Conservation (phyloP, 1,284 basidiomycete species). For the Anthracocystis walkeri region DNA sequence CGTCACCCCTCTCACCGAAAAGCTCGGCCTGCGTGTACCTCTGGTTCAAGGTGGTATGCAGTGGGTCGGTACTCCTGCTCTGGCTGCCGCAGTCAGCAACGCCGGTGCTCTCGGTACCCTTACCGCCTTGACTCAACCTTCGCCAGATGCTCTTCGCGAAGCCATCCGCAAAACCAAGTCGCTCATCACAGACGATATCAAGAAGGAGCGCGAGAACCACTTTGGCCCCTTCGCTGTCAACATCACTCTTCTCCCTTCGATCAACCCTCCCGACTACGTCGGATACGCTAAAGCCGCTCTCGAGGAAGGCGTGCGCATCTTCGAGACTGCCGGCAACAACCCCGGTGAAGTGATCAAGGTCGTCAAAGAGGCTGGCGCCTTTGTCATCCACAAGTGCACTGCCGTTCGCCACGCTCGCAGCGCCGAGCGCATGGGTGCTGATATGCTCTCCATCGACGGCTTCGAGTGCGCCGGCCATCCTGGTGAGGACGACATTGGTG, state of each 20-base stretch:
- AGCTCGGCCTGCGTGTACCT: conserved; percentile 69
- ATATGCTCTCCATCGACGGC: conserved; percentile 75
- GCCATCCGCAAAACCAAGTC: conserved; percentile 83
- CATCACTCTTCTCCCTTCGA: conserved; percentile 87
- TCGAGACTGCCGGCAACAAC: conserved; percentile 93
- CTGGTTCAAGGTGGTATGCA: conserved; percentile 68
- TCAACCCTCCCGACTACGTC: conserved; percentile 90
- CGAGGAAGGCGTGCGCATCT: conserved; percentile 87
- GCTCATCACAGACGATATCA: conserved; percentile 48
- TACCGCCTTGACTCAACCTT: conserved; percentile 87
- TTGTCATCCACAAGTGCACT: conserved; percentile 91
- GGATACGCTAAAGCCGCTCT: conserved; percentile 84
- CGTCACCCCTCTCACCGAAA: conserved; percentile 68
- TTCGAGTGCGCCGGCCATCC: conserved; percentile 86
- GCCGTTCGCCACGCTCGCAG: conserved; percentile 75
- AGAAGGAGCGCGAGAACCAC: conserved; percentile 48
- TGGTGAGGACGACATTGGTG: conserved; percentile 93
- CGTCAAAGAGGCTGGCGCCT: conserved; percentile 80
- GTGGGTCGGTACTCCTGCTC: conserved; percentile 81
- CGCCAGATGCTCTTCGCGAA: conserved; percentile 81
- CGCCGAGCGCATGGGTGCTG: conserved; percentile 82
- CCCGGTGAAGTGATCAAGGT: conserved; percentile 83
- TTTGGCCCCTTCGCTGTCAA: conserved; percentile 78
- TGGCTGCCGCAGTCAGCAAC: conserved; percentile 84
- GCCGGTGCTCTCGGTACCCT: conserved; percentile 89